Evolutionary conservation across 441 rosid species (phyloP), one percentile per base, ranked within the genome.

Genomic region (Eruca vesicaria): DNA sequence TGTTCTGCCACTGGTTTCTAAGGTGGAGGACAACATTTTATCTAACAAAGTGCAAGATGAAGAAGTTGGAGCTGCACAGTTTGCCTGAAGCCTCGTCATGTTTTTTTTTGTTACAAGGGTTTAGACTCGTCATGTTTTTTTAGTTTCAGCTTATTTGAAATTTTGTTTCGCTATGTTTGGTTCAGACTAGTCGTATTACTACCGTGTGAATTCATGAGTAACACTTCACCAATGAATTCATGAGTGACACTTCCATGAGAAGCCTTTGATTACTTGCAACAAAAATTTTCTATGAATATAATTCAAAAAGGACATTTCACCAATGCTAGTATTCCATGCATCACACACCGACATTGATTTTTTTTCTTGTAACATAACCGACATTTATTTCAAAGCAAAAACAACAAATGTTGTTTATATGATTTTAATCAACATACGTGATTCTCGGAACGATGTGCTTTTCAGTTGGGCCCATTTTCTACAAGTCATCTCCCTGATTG

Each of bases 271-370:
- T 43, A 43, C 50, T 43, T 14, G 6, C 50, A 14, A 41, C 16
- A 32, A 7, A 35, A 15, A 56, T 9, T 67, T 68, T 59, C 45
- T 56, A 12, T 18, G 1, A 9, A 12, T 53, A 72, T 63, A 7
- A 29, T 57, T 9, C 48, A 57, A 43, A 63, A 20, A 31, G 33
- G 33, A 31, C 1, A 31, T 5, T 48, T 38, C 38, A 68, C 68
- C 68, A 28, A 38, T 12, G 12, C 33, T 74, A 19, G 9, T 68
- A 75, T 53, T 33, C 33, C 23, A 50, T 62, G 74, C 56, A 62
- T 12, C 62, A 57, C 62, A 59, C 53, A 59, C 68, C 26, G 16
- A 32, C 43, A 15, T 60, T 31, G 19, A 21, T n/a, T n/a, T n/a
- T n/a, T n/a, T n/a, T n/a, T n/a, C n/a, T n/a, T n/a, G n/a, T n/a